A percentile compares a stretch with the other conserved stretches of the same genome.
These are phyloP conservation scores for Allomyces javanicus DNA, from an alignment of 192 early-diverging fungal species.

Conservation along the genomic window DNA sequence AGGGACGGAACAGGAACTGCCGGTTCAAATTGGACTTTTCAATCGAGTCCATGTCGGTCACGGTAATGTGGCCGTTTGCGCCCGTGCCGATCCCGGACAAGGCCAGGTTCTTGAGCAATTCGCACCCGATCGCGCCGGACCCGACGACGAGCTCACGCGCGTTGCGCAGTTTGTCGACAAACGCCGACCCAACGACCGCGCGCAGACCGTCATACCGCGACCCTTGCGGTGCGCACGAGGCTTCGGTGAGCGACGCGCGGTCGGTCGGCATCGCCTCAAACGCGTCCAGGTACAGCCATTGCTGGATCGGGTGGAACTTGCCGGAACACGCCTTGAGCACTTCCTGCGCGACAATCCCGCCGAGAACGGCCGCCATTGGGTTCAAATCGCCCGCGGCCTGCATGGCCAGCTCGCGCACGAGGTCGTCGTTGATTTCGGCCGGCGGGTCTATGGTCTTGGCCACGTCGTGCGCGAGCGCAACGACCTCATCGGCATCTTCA, in stretches of 20 bases:
- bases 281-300: conserved; percentile 93
- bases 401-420: conserved; percentile 69
- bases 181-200: conserved; percentile 83
- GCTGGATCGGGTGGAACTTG: conserved; percentile 81
- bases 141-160: conserved; percentile 88
- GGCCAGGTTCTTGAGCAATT: conserved; percentile 99
- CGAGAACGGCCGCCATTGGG: conserved; percentile 87
- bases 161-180: conserved; percentile 72
- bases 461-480: conserved; percentile 48
- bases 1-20: conserved; percentile 90
- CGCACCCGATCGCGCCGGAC: conserved; percentile 97
- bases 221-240: conserved; percentile 49
- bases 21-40: conserved; percentile 98
- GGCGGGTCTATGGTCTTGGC: conserved; percentile 39
- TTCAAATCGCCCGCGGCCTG: conserved; percentile 81
- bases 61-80: conserved; percentile 51
- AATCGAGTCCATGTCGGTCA: conserved; percentile 99
- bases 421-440: conserved; percentile 62
- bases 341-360: conserved; percentile 92
- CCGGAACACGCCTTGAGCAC: conserved; percentile 92
- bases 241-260: conserved; percentile 37
- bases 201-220: conserved; percentile 92
- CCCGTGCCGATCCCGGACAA: conserved; percentile 80
- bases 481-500: conserved; percentile 63
- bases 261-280: conserved; percentile 79